These are phyloP conservation scores for Leccinum angustisporum DNA, from an alignment of 1,284 basidiomycete genomes.

Conservation along the genomic window DNA sequence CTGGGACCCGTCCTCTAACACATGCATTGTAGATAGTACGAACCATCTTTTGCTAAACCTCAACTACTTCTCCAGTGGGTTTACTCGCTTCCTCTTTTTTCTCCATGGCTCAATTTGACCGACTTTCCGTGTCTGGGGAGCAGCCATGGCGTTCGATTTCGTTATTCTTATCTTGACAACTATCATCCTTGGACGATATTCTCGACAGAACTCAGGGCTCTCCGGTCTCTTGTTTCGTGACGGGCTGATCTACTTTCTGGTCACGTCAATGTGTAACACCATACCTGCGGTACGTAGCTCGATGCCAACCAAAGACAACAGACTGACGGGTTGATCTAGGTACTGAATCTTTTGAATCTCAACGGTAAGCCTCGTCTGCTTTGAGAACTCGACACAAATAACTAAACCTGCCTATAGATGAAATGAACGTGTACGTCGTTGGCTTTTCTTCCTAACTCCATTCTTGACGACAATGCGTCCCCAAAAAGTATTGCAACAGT, in stretches of 20 bases:
- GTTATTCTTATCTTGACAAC: conserved; percentile 56
- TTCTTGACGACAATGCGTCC: conserved; percentile 4
- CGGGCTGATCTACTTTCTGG: conserved; percentile 64
- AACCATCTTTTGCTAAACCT: conserved; percentile 52
- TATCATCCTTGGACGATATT: conserved; percentile 48
- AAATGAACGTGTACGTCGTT: conserved; percentile 30
- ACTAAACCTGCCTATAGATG: conserved; percentile 16
- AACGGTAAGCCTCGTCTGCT: conserved; percentile 18
- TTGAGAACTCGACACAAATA: background rate
- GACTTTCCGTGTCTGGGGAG: background rate
- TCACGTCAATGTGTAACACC: conserved; percentile 64
- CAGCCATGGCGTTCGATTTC: conserved; percentile 70
- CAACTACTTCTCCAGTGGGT: conserved; percentile 69
- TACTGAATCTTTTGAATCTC: conserved; percentile 27
- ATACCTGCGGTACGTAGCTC: conserved; percentile 60
- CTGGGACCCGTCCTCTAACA: conserved; percentile 42
- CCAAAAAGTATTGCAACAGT: conserved; percentile 29
- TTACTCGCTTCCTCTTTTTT: background rate
- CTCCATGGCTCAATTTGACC: background rate
- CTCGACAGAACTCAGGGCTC: conserved; percentile 47
- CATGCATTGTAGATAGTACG: conserved; percentile 54
- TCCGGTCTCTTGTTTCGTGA: conserved; percentile 71
- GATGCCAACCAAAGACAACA: conserved; percentile 19
- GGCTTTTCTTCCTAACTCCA: background rate
- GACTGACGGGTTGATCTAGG: conserved; percentile 15